Percentiles rank a stretch among this genome's conserved stretches.
These are phyloP conservation scores for Aspergillus vadensis DNA, from an alignment of 2,329 filamentous ascomycete genomes.

Conservation along the genomic window DNA sequence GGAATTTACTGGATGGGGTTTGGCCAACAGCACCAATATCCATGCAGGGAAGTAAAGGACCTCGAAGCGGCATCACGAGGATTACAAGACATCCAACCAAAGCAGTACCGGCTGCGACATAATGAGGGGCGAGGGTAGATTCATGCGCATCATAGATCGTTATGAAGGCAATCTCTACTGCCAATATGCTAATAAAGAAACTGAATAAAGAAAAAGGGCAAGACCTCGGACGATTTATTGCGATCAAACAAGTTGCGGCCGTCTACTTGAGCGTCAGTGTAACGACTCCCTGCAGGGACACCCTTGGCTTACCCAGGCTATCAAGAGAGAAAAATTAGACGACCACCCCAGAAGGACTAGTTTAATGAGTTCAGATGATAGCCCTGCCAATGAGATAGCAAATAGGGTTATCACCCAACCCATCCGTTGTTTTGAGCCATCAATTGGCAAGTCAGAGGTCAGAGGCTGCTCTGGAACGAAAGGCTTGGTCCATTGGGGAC, in stretches of 20 bases:
- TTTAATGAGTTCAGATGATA: conserved; percentile 36
- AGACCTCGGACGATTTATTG: conserved; percentile 43
- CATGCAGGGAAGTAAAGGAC: conserved; percentile 55
- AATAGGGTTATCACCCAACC: conserved; percentile 44
- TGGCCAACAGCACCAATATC: conserved; percentile 63
- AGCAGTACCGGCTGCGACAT: conserved; percentile 43
- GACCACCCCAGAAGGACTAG: conserved; percentile 21
- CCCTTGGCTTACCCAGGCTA: conserved; percentile 42
- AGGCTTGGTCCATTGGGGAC: conserved; percentile 54
- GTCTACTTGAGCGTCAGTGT: conserved; percentile 30
- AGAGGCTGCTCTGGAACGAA: conserved; percentile 52
- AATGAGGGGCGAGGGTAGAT: conserved; percentile 25
- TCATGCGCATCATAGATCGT: conserved; percentile 23
- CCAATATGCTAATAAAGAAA: conserved; percentile 36
- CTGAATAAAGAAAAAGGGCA: conserved; percentile 43
- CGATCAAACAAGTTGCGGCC: conserved; percentile 37
- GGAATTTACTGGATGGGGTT: conserved; percentile 60
- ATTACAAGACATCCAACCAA: conserved; percentile 56
- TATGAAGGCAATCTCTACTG: conserved; percentile 39
- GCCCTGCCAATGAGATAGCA: conserved; percentile 39
- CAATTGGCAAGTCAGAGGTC: conserved; percentile 33
- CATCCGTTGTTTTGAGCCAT: conserved; percentile 30
- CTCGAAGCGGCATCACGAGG: conserved; percentile 69
- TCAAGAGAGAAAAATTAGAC: conserved; percentile 28
- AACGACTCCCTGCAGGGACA: background rate